Percentiles rank a stretch among this genome's conserved stretches.
Conservation (phyloP, 2,329 filamentous ascomycete species). For the Xenosphaeropsis pyriputrescens region DNA sequence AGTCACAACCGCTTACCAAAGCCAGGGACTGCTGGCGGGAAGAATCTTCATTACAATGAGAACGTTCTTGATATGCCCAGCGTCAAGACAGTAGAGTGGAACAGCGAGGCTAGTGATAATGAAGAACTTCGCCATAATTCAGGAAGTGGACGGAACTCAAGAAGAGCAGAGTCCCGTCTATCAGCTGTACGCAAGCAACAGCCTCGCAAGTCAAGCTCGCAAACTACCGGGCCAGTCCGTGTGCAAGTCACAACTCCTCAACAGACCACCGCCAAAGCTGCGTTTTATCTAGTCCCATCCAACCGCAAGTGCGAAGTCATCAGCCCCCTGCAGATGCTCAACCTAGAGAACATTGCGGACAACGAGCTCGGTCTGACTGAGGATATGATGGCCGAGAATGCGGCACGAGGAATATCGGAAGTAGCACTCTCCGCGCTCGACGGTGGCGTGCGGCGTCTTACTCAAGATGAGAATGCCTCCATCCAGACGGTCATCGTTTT, state of each 20-base stretch:
- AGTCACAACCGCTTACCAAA: constrained; percentile 64
- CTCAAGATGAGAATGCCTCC: constrained; percentile 21
- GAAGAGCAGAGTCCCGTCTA: constrained; percentile 20
- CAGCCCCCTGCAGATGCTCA: constrained; percentile 72
- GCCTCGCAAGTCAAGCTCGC: constrained; percentile 18
- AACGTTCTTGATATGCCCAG: constrained; percentile 63
- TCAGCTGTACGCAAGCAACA: constrained; percentile 16
- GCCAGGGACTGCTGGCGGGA: constrained; percentile 63
- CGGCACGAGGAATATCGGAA: constrained; percentile 77
- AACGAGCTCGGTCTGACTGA: constrained; percentile 77
- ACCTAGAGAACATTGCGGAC: constrained; percentile 81
- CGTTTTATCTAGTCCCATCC: constrained; percentile 37
- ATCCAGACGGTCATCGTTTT: constrained; percentile 47
- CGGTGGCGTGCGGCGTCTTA: constrained; percentile 18
- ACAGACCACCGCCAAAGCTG: constrained; percentile 12
- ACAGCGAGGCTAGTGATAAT: constrained; percentile 58
- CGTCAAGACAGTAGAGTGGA: constrained; percentile 33
- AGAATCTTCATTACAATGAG: constrained; percentile 83
- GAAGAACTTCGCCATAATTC: constrained; percentile 15
- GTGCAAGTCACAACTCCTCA: constrained; percentile 6
- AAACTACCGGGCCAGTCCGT: constrained; percentile 6
- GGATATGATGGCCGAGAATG: constrained; percentile 84
- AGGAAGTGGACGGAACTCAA: constrained; percentile 25
- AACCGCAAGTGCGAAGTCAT: constrained; percentile 46
- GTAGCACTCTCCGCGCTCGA: constrained; percentile 58